Evolutionary conservation across 306 rosid species (phyloP).

Genomic region (Castanea crenata): DNA sequence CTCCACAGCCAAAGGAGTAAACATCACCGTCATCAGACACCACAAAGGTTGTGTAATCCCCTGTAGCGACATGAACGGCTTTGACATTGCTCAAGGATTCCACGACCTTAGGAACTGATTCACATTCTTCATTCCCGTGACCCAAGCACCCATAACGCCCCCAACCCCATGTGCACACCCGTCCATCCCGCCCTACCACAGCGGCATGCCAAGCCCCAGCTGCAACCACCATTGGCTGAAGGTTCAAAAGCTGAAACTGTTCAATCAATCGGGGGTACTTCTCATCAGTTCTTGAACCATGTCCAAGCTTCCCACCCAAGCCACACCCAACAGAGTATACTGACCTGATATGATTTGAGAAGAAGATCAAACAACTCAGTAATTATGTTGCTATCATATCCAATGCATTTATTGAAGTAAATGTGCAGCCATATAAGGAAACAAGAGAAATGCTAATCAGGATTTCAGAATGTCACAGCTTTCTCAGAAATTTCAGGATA

Average conservation of each 20-base stretch:
- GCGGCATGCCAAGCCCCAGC: conserved; percentile 99
- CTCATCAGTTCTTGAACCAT: conserved; percentile 79
- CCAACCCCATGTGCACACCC: conserved; percentile 99
- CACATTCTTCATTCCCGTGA: conserved; percentile 93
- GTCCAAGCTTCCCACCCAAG: conserved; percentile 97
- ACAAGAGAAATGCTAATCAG: background rate
- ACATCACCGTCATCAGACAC: conserved; percentile 82
- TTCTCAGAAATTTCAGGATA: background rate
- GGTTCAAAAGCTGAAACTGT: conserved; percentile 63
- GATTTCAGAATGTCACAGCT: background rate
- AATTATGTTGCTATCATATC: conserved; percentile 8
- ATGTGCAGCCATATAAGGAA: background rate
- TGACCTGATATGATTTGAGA: conserved; percentile 54
- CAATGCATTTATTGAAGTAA: background rate
- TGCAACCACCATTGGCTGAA: conserved; percentile 82
- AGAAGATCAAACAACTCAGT: conserved; percentile 12
- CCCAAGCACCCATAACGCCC: conserved; percentile 97
- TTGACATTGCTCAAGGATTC: conserved; percentile 69
- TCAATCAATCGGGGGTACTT: conserved; percentile 77
- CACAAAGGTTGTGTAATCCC: conserved; percentile 93
- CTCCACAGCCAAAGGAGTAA: conserved; percentile 93
- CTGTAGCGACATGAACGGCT: conserved; percentile 86
- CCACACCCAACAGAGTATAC: conserved; percentile 98
- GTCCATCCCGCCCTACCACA: conserved; percentile 87
- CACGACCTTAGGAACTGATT: conserved; percentile 78